phyloP scores from a whole-genome alignment of 1,139 yeast species.

The Candida glucosophila region DNA sequence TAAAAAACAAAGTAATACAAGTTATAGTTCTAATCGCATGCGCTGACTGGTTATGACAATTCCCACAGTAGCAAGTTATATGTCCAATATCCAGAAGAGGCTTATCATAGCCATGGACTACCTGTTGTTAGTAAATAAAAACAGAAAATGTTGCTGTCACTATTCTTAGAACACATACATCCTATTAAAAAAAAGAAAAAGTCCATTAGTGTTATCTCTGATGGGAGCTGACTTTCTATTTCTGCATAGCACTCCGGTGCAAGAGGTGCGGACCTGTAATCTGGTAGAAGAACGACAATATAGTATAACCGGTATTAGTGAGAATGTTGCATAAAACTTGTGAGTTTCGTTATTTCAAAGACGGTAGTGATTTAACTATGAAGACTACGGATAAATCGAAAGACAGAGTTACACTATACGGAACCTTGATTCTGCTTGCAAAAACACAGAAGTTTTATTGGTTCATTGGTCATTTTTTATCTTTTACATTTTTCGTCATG shows the following conservation, averaged over 20 bases:
- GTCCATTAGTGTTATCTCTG: too few species aligned
- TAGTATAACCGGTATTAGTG: too few species aligned
- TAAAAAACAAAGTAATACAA: slow-evolving; percentile 36
- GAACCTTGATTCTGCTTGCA: slow-evolving; percentile 9
- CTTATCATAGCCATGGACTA: slow-evolving; percentile 23
- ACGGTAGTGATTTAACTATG: too few species aligned
- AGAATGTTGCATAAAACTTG: too few species aligned
- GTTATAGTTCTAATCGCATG: slow-evolving; percentile 33
- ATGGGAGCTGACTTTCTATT: too few species aligned
- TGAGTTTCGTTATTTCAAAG: too few species aligned
- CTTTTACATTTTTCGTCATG: slow-evolving; percentile 24
- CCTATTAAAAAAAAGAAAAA: too few species aligned
- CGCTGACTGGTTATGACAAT: slow-evolving; percentile 40
- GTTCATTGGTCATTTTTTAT: slow-evolving; percentile 41
- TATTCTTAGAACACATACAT: too few species aligned
- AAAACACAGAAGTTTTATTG: slow-evolving; percentile 44
- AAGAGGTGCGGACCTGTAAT: too few species aligned
- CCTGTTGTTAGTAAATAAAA: slow-evolving; percentile 3
- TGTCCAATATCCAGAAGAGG: slow-evolving; percentile 20
- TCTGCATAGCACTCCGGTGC: too few species aligned
- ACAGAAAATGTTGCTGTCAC: too few species aligned
- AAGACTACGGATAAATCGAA: neutral
- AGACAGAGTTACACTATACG: slow-evolving; percentile 3
- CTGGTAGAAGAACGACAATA: too few species aligned
- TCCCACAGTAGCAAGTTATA: slow-evolving; percentile 25